phyloP scores from a whole-genome alignment of 768 basidiomycete species.

The Amanita brunnescens region DNA sequence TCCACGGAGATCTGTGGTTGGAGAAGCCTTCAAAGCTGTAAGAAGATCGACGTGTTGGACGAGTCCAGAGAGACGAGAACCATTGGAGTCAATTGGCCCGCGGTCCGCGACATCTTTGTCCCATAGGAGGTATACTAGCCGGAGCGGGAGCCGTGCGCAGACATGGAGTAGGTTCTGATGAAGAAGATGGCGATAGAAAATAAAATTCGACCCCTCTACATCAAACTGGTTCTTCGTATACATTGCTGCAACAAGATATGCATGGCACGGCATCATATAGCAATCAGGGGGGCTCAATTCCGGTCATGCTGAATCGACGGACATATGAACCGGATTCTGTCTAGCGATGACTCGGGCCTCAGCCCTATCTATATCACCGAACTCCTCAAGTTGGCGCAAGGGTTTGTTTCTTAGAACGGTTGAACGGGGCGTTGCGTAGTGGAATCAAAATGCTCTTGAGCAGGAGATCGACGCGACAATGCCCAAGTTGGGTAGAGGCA shows the following conservation, averaged over 20 bases:
- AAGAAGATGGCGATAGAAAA: constrained; percentile 4
- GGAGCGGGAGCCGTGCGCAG: constrained; percentile 10
- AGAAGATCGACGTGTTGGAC: constrained; percentile 17
- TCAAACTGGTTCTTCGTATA: neutral
- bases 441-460: constrained; percentile 55
- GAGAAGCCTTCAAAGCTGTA: constrained; percentile 60
- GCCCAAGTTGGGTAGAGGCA: constrained; percentile 9
- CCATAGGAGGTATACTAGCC: neutral
- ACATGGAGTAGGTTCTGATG: constrained; percentile 11
- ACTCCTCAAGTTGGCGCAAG: constrained; percentile 51
- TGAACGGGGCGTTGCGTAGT: constrained; percentile 52
- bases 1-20: constrained; percentile 47
- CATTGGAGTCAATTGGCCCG: neutral
- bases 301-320: constrained; percentile 28
- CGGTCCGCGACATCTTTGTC: constrained; percentile 7
- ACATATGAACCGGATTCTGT: constrained; percentile 48
- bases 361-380: constrained; percentile 33
- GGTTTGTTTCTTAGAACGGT: constrained; percentile 52
- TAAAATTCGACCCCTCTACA: neutral
- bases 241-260: neutral
- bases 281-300: constrained; percentile 16
- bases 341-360: constrained; percentile 18
- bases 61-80: constrained; percentile 17
- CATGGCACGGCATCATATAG: neutral
- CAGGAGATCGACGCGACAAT: constrained; percentile 62